phyloP scores from a whole-genome alignment of 257 asterid genomes.

The Solanum phureja region DNA sequence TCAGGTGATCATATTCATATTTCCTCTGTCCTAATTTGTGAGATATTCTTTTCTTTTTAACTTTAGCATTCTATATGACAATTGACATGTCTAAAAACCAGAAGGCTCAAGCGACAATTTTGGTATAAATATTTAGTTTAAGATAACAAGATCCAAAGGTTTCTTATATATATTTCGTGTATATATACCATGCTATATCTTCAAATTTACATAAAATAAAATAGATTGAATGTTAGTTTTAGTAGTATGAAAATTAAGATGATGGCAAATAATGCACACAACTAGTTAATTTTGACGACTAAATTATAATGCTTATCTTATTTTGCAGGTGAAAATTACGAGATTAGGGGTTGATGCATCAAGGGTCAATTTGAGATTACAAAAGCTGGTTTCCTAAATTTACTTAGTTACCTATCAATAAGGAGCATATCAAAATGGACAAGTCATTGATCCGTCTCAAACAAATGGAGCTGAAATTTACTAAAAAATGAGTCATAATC shows the following conservation, averaged over 20 bases:
- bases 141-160: not conserved
- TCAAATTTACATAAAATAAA: not conserved
- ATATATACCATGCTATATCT: no score
- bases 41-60: not conserved
- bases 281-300: not conserved
- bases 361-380: not conserved
- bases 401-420: not conserved
- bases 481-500: no score
- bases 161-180: not conserved
- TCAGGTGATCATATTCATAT: constrained; percentile 9
- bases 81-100: not conserved
- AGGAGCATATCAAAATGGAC: not conserved
- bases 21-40: not conserved
- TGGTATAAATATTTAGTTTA: not conserved
- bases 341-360: constrained; percentile 17
- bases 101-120: not conserved
- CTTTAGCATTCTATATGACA: not conserved
- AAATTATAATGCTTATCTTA: not conserved
- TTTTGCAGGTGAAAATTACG: constrained; percentile 10
- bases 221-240: not conserved
- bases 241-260: not conserved
- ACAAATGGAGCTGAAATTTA: not conserved
- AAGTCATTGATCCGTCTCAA: not conserved
- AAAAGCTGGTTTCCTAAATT: not conserved
- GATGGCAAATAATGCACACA: not conserved